These are phyloP conservation scores for Cryptococcus sp. DNA, from an alignment of 1,284 basidiomycete genomes.

Conservation along the genomic window DNA sequence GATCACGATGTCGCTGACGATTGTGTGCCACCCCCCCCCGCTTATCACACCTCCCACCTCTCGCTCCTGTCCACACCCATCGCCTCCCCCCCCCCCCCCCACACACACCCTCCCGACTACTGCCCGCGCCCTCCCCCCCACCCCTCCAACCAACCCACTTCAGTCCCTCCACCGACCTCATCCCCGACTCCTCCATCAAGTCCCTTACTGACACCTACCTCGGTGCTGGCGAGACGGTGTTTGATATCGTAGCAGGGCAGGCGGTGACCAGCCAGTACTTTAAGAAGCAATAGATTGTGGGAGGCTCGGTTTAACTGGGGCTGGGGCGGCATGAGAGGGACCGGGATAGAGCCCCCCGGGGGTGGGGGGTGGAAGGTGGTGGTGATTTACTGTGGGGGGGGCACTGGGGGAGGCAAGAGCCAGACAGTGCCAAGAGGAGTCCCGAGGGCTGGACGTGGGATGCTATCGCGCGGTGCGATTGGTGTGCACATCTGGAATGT, in stretches of 20 bases:
- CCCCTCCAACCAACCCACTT: background rate
- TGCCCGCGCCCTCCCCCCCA: background rate
- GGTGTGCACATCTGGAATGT: background rate
- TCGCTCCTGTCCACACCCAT: background rate
- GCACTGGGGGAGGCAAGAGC: too few relatives aligned
- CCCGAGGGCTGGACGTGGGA: too few relatives aligned
- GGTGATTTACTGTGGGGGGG: background rate
- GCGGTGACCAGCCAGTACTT: conserved; percentile 78
- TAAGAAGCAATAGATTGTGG: conserved; percentile 30
- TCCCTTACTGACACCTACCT: conserved; percentile 77
- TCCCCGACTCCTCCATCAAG: conserved; percentile 71
- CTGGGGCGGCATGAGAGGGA: too few relatives aligned
- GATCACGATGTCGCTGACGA: background rate
- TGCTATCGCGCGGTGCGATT: too few relatives aligned
- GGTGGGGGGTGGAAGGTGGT: background rate
- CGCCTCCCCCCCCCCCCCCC: background rate
- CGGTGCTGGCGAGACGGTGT: conserved; percentile 80
- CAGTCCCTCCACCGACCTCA: conserved; percentile 65
- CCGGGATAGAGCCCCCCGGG: too few relatives aligned
- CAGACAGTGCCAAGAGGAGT: too few relatives aligned
- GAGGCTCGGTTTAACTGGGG: too few relatives aligned
- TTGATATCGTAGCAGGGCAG: conserved; percentile 73
- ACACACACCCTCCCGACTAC: background rate
- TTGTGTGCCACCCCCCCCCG: background rate
- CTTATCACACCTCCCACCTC: background rate